Evolutionary conservation across 2,329 filamentous ascomycete genomes (phyloP).

Genomic region (Epichloe coenophiala): DNA sequence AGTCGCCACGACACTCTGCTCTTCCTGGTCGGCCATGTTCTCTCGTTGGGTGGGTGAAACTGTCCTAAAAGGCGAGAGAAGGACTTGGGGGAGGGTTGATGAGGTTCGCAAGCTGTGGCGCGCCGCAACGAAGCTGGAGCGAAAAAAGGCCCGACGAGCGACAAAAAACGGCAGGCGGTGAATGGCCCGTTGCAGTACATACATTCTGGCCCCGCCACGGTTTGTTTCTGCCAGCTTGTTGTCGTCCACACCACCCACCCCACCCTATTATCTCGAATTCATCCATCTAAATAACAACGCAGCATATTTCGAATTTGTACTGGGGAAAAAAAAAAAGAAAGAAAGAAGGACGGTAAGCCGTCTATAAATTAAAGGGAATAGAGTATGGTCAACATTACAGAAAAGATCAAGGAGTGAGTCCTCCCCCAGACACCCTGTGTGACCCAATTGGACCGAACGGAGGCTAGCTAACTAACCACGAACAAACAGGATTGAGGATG

Average conservation of each 20-base stretch:
- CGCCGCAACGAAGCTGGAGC: neutral
- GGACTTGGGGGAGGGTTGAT: neutral
- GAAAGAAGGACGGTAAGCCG: conserved; percentile 15
- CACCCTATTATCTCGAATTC: neutral
- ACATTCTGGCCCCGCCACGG: neutral
- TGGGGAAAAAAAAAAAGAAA: too few relatives aligned
- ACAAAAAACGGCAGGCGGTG: conserved; percentile 2
- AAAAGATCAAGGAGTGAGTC: conserved; percentile 96
- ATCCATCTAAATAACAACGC: neutral
- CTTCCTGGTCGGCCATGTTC: conserved; percentile 20
- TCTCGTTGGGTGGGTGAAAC: neutral
- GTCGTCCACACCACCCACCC: neutral
- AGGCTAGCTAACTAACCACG: conserved; percentile 10
- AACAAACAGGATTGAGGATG: conserved; percentile 81
- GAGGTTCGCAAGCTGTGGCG: neutral
- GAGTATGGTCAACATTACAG: conserved; percentile 97
- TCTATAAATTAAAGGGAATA: conserved; percentile 19
- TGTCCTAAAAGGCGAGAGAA: too few relatives aligned
- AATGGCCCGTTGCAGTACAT: neutral
- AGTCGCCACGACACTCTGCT: conserved; percentile 12
- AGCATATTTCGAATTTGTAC: neutral
- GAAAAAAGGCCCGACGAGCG: neutral
- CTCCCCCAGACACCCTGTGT: neutral
- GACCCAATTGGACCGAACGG: conserved; percentile 4
- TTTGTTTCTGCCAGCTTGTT: conserved; percentile 1